Evolutionary conservation across 495 filamentous ascomycete genomes (phyloP).

Genomic region (Pyronema domesticum): DNA sequence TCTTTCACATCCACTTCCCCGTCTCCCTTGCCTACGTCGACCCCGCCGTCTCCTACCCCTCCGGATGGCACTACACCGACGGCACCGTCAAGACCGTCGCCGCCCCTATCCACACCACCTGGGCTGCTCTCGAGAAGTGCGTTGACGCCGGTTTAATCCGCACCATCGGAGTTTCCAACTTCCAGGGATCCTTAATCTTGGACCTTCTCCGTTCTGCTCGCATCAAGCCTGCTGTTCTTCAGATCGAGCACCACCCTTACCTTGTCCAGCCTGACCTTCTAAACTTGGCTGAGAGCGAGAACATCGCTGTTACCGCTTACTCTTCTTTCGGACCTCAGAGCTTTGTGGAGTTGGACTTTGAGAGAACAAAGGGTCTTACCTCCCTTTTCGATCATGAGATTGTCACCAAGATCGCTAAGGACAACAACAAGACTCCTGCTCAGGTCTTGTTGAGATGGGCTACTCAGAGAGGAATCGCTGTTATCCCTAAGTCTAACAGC

Average conservation of each 20-base stretch:
- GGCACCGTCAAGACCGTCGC: slow-evolving; percentile 38
- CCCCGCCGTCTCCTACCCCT: slow-evolving; percentile 59
- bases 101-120: slow-evolving; percentile 68
- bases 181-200: slow-evolving; percentile 63
- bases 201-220: slow-evolving; percentile 74
- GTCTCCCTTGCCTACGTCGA: slow-evolving; percentile 64
- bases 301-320: slow-evolving; percentile 72
- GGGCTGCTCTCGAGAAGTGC: slow-evolving; percentile 66
- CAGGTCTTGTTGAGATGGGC: slow-evolving; percentile 85
- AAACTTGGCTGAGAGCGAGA: slow-evolving; percentile 49
- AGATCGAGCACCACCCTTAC: slow-evolving; percentile 98
- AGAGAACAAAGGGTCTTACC: slow-evolving; percentile 47
- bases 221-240: slow-evolving; percentile 60
- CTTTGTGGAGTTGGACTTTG: slow-evolving; percentile 65
- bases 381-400: slow-evolving; percentile 50
- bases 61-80: slow-evolving; percentile 49
- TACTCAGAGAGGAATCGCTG: slow-evolving; percentile 79
- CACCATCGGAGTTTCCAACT: slow-evolving; percentile 81
- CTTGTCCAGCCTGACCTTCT: slow-evolving; percentile 63
- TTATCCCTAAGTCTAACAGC: slow-evolving; percentile 78
- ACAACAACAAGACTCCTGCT: slow-evolving; percentile 56
- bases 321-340: slow-evolving; percentile 73
- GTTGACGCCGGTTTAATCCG: slow-evolving; percentile 49
- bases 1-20: slow-evolving; percentile 22
- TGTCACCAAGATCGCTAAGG: slow-evolving; percentile 48